A percentile compares a stretch with the other conserved stretches of the same genome.
Conservation (phyloP, 371 early-diverging fungal genomes). For the Mucor indicus region DNA sequence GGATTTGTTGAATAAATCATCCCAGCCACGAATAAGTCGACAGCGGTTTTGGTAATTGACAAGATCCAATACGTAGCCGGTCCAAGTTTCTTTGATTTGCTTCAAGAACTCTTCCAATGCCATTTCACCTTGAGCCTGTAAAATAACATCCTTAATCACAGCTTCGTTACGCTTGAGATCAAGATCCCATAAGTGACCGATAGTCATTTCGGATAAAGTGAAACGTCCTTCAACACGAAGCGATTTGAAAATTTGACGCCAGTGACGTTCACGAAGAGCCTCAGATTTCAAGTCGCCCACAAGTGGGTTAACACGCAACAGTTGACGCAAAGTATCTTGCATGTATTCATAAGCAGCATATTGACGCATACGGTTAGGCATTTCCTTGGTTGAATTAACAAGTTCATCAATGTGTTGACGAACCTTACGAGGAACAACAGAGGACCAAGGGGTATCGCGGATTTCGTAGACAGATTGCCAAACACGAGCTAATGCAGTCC, state of each 20-base stretch:
- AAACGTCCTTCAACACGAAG: conserved; percentile 73
- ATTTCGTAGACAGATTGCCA: conserved; percentile 86
- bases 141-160: conserved; percentile 81
- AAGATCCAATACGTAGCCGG: conserved; percentile 86
- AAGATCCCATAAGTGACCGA: conserved; percentile 94
- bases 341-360: conserved; percentile 97
- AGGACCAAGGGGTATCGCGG: conserved; percentile 86
- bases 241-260: conserved; percentile 89
- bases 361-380: conserved; percentile 94
- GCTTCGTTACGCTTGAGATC: conserved; percentile 87
- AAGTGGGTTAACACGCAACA: conserved; percentile 79
- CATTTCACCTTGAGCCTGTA: conserved; percentile 98
- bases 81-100: conserved; percentile 89
- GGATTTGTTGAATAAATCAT: conserved; percentile 95
- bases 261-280: conserved; percentile 96
- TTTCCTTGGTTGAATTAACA: conserved; percentile 77
- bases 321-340: conserved; percentile 77
- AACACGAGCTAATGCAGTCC: conserved; percentile 81
- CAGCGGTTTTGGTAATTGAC: conserved; percentile 97
- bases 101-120: conserved; percentile 97
- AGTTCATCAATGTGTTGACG: conserved; percentile 86
- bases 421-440: conserved; percentile 87
- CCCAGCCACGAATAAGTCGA: conserved; percentile 95
- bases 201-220: conserved; percentile 80
- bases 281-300: conserved; percentile 93